Percentiles rank a stretch among this genome's conserved stretches.
phyloP scores from a whole-genome alignment of 208 protist species.

The Porcisia hertigi region DNA sequence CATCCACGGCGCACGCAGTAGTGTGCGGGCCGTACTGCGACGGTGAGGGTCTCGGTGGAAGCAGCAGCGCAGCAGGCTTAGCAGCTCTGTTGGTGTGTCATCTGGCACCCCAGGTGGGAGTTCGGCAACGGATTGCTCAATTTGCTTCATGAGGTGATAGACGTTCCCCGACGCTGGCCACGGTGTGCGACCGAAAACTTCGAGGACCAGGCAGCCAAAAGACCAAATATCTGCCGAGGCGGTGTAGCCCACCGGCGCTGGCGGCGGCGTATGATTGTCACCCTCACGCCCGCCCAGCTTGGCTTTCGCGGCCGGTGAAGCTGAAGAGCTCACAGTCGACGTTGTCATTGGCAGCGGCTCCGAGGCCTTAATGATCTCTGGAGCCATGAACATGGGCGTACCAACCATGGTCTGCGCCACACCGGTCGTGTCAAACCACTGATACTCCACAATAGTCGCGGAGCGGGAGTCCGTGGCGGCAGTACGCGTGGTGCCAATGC shows the following conservation, averaged over 20 bases:
- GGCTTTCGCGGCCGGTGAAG: background rate
- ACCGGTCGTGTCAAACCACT: slow-evolving; percentile 34
- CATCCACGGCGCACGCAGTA: slow-evolving; percentile 74
- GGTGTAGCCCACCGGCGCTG: slow-evolving; percentile 47
- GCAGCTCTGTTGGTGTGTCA: slow-evolving; percentile 38
- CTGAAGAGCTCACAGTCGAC: background rate
- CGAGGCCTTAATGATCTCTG: slow-evolving; percentile 65
- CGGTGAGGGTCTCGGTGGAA: slow-evolving; percentile 58
- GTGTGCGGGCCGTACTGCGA: slow-evolving; percentile 54
- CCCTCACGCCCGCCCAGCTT: background rate
- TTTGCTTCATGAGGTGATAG: slow-evolving; percentile 74
- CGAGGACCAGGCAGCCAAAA: slow-evolving; percentile 80
- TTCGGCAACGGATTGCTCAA: slow-evolving; percentile 50
- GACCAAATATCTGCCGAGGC: slow-evolving; percentile 83
- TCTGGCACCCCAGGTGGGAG: slow-evolving; percentile 76
- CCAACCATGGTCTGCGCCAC: slow-evolving; percentile 81
- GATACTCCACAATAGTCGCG: slow-evolving; percentile 27
- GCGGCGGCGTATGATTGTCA: background rate
- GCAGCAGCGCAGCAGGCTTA: slow-evolving; percentile 56
- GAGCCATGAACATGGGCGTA: slow-evolving; percentile 88
- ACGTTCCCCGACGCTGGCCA: slow-evolving; percentile 47
- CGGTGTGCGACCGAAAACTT: slow-evolving; percentile 75
- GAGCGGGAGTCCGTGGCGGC: slow-evolving; percentile 24
- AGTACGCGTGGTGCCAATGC: slow-evolving; percentile 18
- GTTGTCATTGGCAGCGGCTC: slow-evolving; percentile 10